phyloP scores from a whole-genome alignment of 1,284 basidiomycete species.

The Gymnopus androsaceus region DNA sequence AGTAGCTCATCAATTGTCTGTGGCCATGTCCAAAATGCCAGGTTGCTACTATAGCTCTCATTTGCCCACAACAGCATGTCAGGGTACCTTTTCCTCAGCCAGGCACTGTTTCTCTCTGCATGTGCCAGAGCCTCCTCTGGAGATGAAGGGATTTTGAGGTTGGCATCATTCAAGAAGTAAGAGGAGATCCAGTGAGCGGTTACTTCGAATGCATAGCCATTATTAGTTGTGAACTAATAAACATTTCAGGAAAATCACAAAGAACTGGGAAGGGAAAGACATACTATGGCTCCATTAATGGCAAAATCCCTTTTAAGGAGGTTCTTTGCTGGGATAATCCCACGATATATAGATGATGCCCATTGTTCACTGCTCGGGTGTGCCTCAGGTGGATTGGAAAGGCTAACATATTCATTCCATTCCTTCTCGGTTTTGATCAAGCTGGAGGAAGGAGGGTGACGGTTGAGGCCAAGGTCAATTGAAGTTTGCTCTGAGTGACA shows the following conservation, averaged over 20 bases:
- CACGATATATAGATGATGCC: slow-evolving; percentile 52
- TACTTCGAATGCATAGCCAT: slow-evolving; percentile 55
- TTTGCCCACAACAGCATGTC: slow-evolving; percentile 38
- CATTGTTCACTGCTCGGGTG: slow-evolving; percentile 30
- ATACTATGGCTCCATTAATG: slow-evolving; percentile 53
- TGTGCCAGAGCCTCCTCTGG: slow-evolving; percentile 42
- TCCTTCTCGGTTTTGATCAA: slow-evolving; percentile 19
- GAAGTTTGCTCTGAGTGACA: slow-evolving; percentile 34
- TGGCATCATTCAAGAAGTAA: slow-evolving; percentile 54
- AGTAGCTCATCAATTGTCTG: slow-evolving; percentile 56
- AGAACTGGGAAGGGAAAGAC: too few species aligned
- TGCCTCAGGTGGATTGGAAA: slow-evolving; percentile 19
- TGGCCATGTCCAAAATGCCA: slow-evolving; percentile 54
- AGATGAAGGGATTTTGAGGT: slow-evolving; percentile 45
- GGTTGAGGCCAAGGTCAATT: slow-evolving; percentile 40
- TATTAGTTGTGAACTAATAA: slow-evolving; percentile 47
- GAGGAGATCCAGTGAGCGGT: slow-evolving; percentile 64
- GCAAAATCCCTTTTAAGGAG: slow-evolving; percentile 57
- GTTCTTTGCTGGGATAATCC: slow-evolving; percentile 58
- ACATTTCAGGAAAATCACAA: not conserved
- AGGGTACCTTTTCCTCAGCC: slow-evolving; percentile 54
- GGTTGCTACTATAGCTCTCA: slow-evolving; percentile 41
- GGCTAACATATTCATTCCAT: slow-evolving; percentile 33
- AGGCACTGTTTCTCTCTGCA: slow-evolving; percentile 45
- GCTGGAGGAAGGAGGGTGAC: slow-evolving; percentile 27